Evolutionary conservation across 768 basidiomycete species (phyloP).

Genomic region (Phaeolepiota aurea): DNA sequence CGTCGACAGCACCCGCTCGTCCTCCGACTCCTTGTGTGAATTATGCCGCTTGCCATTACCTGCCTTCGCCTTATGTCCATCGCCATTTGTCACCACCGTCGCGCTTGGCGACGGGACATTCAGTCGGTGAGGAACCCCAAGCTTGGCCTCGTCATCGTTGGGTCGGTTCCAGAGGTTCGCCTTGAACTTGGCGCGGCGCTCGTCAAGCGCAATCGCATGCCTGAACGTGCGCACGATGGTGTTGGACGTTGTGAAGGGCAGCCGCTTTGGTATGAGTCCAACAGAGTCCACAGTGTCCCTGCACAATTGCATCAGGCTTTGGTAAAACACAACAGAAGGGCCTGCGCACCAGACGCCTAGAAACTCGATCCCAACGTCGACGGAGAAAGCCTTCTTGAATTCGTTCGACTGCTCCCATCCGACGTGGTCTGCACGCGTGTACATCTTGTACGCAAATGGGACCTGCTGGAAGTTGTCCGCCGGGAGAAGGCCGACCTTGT

Average conservation of each 20-base stretch:
- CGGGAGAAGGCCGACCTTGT: conserved; percentile 42
- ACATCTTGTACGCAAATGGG: conserved; percentile 60
- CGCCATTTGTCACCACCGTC: conserved; percentile 4
- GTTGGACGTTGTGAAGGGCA: conserved; percentile 53
- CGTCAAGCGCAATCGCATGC: conserved; percentile 60
- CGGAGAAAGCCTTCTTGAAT: conserved; percentile 50
- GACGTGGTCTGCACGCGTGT: conserved; percentile 36
- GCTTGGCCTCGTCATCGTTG: conserved; percentile 14
- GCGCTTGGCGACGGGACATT: not conserved
- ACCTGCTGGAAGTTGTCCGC: conserved; percentile 46
- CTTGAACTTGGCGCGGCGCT: conserved; percentile 53
- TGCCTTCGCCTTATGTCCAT: conserved; percentile 4
- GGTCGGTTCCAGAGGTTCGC: conserved; percentile 41
- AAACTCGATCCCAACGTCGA: conserved; percentile 47
- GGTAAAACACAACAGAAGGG: no score
- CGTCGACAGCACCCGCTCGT: conserved; percentile 17
- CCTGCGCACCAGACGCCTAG: conserved; percentile 45
- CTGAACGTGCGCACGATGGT: conserved; percentile 50
- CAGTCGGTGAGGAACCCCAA: conserved; percentile 10
- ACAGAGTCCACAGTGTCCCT: conserved; percentile 69
- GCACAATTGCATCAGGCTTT: no score
- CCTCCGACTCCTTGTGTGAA: conserved; percentile 8
- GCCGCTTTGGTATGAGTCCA: conserved; percentile 39
- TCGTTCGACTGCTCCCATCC: conserved; percentile 41
- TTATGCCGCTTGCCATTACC: not conserved